Conservation (phyloP, 495 filamentous ascomycete species). For the Podospora tetraspora region DNA sequence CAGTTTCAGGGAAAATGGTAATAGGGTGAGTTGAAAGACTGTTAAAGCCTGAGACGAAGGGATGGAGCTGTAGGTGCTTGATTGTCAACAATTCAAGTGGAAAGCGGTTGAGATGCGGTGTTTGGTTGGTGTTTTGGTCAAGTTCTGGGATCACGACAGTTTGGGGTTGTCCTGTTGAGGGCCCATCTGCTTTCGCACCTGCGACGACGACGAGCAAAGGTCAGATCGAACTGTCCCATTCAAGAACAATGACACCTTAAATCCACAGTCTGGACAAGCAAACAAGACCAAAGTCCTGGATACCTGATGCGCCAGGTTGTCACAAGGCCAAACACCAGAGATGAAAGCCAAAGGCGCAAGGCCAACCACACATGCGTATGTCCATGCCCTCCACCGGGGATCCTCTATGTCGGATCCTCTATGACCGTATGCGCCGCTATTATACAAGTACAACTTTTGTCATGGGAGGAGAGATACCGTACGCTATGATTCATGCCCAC, state of each 20-base stretch:
- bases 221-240: neutral
- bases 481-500: constrained; percentile 24
- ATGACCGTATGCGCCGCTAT: constrained; percentile 23
- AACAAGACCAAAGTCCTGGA: neutral
- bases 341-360: neutral
- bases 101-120: neutral
- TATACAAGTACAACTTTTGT: constrained; percentile 27
- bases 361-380: constrained; percentile 11
- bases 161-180: neutral
- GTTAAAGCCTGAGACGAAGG: neutral
- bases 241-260: neutral
- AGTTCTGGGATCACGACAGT: neutral
- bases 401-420: constrained; percentile 21
- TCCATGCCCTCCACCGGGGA: constrained; percentile 20
- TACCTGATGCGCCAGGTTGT: constrained; percentile 3
- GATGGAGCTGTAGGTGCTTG: too few relatives aligned
- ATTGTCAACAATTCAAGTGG: too few relatives aligned
- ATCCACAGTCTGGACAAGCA: neutral
- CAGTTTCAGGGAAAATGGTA: neutral
- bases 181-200: neutral
- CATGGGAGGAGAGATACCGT: constrained; percentile 34
- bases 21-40: neutral
- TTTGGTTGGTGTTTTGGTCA: neutral
- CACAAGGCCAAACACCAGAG: constrained; percentile 2
- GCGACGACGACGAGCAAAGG: neutral